Evolutionary conservation across 768 basidiomycete species (phyloP).

Genomic region (Tulasnella calospora): DNA sequence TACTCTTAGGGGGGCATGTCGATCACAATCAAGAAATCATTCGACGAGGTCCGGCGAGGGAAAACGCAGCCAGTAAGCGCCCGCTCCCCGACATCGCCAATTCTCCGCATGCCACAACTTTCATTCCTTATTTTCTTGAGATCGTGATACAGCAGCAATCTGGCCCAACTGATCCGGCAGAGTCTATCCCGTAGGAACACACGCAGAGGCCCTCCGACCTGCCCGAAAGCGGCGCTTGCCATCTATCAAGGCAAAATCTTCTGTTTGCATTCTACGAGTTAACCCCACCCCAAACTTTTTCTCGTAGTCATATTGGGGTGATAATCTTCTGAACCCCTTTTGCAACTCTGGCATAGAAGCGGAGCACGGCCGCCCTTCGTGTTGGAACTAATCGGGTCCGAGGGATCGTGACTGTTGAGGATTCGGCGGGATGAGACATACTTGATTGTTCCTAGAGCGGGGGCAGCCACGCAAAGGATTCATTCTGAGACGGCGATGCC

Average conservation of each 20-base stretch:
- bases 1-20: not conserved
- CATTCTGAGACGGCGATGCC: not conserved
- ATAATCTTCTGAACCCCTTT: not conserved
- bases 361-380: not conserved
- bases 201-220: not conserved
- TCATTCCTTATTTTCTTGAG: not conserved
- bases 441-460: not conserved
- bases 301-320: not conserved
- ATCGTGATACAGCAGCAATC: not conserved
- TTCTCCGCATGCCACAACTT: not conserved
- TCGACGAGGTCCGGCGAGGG: not conserved
- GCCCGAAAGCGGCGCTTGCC: not conserved
- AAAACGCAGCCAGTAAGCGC: not conserved
- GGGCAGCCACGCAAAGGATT: not conserved
- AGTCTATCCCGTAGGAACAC: not conserved
- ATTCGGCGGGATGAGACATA: not conserved
- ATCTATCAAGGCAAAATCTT: not conserved
- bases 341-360: not conserved
- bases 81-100: conserved; percentile 6
- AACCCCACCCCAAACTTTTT: not conserved
- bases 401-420: not conserved
- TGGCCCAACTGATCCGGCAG: not conserved
- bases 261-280: not conserved
- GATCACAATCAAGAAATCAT: not conserved
- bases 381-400: not conserved